Evolutionary conservation across 176 grass and related monocot species (phyloP).

Genomic region (Phyllostachys edulis): DNA sequence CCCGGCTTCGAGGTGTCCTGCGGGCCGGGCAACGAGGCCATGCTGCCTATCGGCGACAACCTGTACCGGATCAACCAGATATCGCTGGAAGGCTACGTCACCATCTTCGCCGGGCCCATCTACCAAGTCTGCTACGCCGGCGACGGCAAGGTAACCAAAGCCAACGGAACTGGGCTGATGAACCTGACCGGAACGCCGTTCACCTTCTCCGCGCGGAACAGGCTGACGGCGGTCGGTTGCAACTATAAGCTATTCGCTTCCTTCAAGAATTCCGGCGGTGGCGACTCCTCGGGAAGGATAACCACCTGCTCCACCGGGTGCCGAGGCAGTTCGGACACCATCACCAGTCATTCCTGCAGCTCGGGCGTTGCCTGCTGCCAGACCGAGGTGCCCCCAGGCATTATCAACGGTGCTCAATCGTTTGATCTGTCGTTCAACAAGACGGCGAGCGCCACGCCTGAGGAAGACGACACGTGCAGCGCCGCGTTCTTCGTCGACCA

Average conservation of each 20-base stretch:
- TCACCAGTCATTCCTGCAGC: neutral
- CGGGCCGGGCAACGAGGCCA: no score
- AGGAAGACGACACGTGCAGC: neutral
- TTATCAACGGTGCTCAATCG: neutral
- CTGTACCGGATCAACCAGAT: no score
- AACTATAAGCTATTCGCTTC: neutral
- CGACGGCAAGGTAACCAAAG: no score
- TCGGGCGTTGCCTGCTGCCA: neutral
- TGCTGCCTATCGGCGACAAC: no score
- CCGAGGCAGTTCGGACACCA: neutral
- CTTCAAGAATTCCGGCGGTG: neutral
- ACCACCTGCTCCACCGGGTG: neutral
- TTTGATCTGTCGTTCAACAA: neutral
- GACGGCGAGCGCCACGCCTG: neutral
- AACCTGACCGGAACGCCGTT: neutral
- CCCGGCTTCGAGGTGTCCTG: no score
- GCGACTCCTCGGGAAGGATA: neutral
- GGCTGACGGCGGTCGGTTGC: neutral
- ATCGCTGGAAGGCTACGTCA: no score
- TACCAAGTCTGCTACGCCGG: no score
- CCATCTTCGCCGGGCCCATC: no score
- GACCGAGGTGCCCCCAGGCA: neutral
- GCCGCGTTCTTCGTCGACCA: neutral
- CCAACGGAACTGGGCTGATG: neutral
- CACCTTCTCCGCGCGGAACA: neutral